phyloP scores from a whole-genome alignment of 257 asterid species.

The Solanum sitiens region DNA sequence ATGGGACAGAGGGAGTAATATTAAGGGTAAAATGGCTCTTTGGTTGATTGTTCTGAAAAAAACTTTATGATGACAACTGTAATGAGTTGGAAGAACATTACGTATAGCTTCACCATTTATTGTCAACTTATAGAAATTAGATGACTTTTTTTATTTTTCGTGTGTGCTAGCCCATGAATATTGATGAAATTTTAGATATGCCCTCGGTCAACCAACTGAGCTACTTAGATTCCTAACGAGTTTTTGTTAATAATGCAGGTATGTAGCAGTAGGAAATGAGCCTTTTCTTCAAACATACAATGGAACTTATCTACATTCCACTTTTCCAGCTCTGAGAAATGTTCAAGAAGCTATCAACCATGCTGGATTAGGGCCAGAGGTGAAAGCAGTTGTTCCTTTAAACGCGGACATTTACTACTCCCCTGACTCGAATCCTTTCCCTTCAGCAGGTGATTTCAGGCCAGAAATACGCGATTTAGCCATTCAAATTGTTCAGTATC shows the following conservation, averaged over 20 bases:
- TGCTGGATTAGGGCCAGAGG: conserved; percentile 50
- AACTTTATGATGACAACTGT: not conserved
- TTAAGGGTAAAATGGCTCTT: not conserved
- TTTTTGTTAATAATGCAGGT: conserved; percentile 21
- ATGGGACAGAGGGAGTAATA: too few species aligned
- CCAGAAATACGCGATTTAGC: conserved; percentile 71
- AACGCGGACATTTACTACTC: conserved; percentile 85
- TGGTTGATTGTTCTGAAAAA: not conserved
- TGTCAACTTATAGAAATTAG: not conserved
- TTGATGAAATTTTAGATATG: too few species aligned
- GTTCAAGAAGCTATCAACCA: conserved; percentile 69
- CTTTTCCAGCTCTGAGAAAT: conserved; percentile 69
- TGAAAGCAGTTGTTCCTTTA: conserved; percentile 78
- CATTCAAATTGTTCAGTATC: conserved; percentile 46
- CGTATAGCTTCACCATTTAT: not conserved
- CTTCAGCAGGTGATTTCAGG: conserved; percentile 90
- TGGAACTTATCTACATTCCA: conserved; percentile 36
- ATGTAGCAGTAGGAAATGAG: conserved; percentile 93
- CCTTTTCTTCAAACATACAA: conserved; percentile 82
- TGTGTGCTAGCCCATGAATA: not conserved
- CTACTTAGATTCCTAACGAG: not conserved
- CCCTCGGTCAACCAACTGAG: not conserved
- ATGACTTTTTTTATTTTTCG: accelerated
- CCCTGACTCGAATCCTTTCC: conserved; percentile 72
- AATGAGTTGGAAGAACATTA: not conserved